phyloP scores from a whole-genome alignment of 2,329 filamentous ascomycete species.

The Scedosporium dehoogii region DNA sequence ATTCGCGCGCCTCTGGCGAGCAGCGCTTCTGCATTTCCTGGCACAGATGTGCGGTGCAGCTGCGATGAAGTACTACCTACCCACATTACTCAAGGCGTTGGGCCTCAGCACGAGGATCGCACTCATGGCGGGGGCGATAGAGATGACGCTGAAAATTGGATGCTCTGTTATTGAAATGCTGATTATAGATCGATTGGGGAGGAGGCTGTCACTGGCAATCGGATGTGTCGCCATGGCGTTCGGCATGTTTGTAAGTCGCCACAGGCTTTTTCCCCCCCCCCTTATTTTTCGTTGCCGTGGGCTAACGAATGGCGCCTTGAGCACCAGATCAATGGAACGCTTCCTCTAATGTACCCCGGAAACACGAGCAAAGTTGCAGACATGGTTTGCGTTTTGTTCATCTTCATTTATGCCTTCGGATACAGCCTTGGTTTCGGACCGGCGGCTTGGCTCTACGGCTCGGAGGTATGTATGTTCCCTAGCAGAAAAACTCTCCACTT shows the following conservation, averaged over 20 bases:
- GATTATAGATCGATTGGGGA: slow-evolving; percentile 42
- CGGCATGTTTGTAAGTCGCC: slow-evolving; percentile 41
- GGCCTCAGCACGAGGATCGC: slow-evolving; percentile 37
- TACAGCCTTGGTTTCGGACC: slow-evolving; percentile 49
- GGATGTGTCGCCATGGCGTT: slow-evolving; percentile 43
- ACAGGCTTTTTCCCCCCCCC: too few species aligned
- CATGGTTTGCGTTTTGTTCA: slow-evolving; percentile 41
- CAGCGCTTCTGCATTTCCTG: slow-evolving; percentile 48
- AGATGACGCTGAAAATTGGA: slow-evolving; percentile 47
- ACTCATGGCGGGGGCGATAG: slow-evolving; percentile 43
- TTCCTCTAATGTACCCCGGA: slow-evolving; percentile 40
- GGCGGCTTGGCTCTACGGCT: slow-evolving; percentile 49
- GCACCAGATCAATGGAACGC: slow-evolving; percentile 39
- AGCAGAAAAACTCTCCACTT: not conserved
- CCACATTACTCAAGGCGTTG: slow-evolving; percentile 39
- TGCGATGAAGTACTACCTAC: slow-evolving; percentile 51
- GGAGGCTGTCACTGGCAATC: slow-evolving; percentile 35
- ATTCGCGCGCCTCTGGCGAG: slow-evolving; percentile 45
- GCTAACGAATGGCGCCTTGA: not conserved
- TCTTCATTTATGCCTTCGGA: slow-evolving; percentile 48
- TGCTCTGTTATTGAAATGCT: slow-evolving; percentile 47
- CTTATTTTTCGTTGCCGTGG: not conserved
- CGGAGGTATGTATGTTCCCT: slow-evolving; percentile 35
- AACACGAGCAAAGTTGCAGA: slow-evolving; percentile 38
- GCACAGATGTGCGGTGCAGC: slow-evolving; percentile 50